Evolutionary conservation across 2,329 filamentous ascomycete genomes (phyloP), one percentile per base, ranked within the genome.

Genomic region (Alternaria panax): DNA sequence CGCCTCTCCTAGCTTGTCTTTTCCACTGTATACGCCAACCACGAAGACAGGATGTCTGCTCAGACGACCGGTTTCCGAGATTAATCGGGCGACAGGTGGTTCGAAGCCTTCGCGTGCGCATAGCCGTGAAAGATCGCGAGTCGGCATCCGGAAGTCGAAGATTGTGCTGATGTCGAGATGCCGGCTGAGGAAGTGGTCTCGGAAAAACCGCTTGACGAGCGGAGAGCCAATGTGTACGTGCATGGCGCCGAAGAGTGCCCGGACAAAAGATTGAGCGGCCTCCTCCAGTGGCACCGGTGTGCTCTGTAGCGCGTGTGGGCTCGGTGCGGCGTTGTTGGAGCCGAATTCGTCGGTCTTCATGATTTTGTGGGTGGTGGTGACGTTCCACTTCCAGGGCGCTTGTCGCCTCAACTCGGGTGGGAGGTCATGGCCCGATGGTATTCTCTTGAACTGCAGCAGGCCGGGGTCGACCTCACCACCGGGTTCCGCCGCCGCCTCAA

Each of bases 381-480:
- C 60, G 32, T 77, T 76, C 76, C 77, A 79, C 41, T 66, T 71
- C 74, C 75, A 80, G 1, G 72, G 71, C 5, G 57, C 65, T 45
- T 73, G 66, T 18, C 62, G 64, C 24, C 56, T 65, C 53, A 75
- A 47, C n/a, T 63, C 60, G 7, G 61, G 63, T 3, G 74, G 74
- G 7, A 75, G 51, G 5, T 64, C 64, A 2, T 72, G 65, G 9
- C 74, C 74, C 8, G 72, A 64, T 22, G 59, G 63, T 51, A 84
- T 62, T 55, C 84, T 75, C 80, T 80, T 80, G 83, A 93, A 96
- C 76, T 98, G 95, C 61, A 99, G 83, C 54, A 96, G 83, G 6
- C 94, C 95, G 0, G 93, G 90, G 76, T 99, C 95, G 56, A 98
- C 93, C 80, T 98, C 94, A 59, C 87, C 87, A 51, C 94, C 95